Conservation (phyloP, 2,329 filamentous ascomycete species). For the Aspergillus amoenus region DNA sequence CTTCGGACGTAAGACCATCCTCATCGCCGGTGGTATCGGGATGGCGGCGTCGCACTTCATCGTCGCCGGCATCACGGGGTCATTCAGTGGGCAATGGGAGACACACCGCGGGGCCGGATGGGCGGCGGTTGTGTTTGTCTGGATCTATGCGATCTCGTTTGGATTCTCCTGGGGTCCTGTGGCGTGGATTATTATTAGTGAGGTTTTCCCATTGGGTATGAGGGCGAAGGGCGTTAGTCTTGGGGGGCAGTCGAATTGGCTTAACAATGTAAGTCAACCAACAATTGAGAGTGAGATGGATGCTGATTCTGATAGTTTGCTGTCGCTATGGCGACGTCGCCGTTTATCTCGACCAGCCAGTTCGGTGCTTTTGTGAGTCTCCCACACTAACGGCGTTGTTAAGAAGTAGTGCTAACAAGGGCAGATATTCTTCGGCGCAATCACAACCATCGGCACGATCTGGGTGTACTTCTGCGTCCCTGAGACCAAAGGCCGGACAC, state of each 20-base stretch:
- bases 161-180: constrained; percentile 69
- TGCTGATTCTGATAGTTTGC: too few relatives aligned
- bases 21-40: constrained; percentile 58
- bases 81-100: constrained; percentile 43
- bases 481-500: too few relatives aligned
- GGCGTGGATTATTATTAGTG: constrained; percentile 71
- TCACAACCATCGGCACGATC: neutral
- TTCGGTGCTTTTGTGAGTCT: too few relatives aligned
- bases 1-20: constrained; percentile 41
- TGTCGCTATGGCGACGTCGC: too few relatives aligned
- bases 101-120: constrained; percentile 64
- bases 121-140: constrained; percentile 60
- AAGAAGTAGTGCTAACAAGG: too few relatives aligned
- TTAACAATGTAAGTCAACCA: too few relatives aligned
- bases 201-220: constrained; percentile 71
- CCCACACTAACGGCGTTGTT: too few relatives aligned
- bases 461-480: neutral
- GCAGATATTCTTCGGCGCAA: neutral
- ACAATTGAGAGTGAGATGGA: too few relatives aligned
- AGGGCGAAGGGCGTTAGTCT: constrained; percentile 55
- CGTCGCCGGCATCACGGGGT: constrained; percentile 59
- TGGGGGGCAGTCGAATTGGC: too few relatives aligned
- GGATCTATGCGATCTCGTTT: constrained; percentile 74
- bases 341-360: too few relatives aligned
- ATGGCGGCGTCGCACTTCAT: constrained; percentile 72